phyloP scores from a whole-genome alignment of 805 yeast species.

The Cyberlindnera bimundalis region DNA sequence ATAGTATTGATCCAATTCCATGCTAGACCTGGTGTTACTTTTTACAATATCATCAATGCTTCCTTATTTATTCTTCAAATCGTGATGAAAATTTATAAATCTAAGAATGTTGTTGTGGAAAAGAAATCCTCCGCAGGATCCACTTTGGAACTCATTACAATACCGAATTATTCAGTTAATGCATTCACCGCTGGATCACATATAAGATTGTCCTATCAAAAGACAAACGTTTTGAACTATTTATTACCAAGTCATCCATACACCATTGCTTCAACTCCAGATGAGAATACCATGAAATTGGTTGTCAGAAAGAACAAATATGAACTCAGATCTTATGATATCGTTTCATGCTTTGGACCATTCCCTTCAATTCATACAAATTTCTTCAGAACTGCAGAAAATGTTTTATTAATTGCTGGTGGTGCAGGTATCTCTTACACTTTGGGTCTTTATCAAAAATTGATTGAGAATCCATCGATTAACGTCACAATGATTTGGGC shows the following conservation, averaged over 20 bases:
- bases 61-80: conserved; percentile 37
- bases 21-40: conserved; percentile 65
- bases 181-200: conserved; percentile 54
- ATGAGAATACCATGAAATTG: conserved; percentile 39
- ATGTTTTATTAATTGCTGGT: conserved; percentile 57
- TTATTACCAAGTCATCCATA: conserved; percentile 65
- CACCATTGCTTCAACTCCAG: conserved; percentile 48
- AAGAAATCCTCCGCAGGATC: conserved; percentile 19
- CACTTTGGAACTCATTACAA: conserved; percentile 25
- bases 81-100: conserved; percentile 30
- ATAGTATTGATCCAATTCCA: conserved; percentile 50
- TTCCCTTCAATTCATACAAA: conserved; percentile 43
- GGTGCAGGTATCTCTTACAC: conserved; percentile 74
- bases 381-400: conserved; percentile 46
- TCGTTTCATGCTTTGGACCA: conserved; percentile 39
- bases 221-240: conserved; percentile 39
- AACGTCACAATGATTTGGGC: conserved; percentile 52
- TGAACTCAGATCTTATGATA: conserved; percentile 29
- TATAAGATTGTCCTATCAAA: conserved; percentile 43
- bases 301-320: conserved; percentile 41
- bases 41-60: conserved; percentile 31
- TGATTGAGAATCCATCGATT: conserved; percentile 28
- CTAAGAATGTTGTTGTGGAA: conserved; percentile 16
- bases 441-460: conserved; percentile 45
- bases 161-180: conserved; percentile 17